Conservation (phyloP, 768 basidiomycete species). For the Hortiboletus flavorubellus region DNA sequence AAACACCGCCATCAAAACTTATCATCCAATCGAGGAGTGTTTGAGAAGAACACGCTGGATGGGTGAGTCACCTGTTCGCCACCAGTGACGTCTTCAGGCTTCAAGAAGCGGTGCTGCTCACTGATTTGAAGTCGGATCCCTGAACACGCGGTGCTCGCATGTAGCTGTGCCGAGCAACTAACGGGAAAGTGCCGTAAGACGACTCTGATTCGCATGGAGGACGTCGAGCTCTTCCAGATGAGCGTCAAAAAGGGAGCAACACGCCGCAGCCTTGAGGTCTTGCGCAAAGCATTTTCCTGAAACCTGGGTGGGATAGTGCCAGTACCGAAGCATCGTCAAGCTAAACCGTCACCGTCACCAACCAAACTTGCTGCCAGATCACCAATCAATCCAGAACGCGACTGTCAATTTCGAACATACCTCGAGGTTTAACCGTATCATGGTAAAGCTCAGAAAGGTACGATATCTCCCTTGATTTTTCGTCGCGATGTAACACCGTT, state of each 20-base stretch:
- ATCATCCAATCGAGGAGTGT: slow-evolving; percentile 13
- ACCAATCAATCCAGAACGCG: slow-evolving; percentile 1
- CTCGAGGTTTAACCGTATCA: background rate
- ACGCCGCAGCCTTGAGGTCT: slow-evolving; percentile 17
- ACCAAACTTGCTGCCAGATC: background rate
- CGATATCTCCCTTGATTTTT: background rate
- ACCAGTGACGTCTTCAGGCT: slow-evolving; percentile 9
- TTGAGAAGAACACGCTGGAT: slow-evolving; percentile 12
- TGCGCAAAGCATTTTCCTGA: background rate
- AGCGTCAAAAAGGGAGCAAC: slow-evolving; percentile 12
- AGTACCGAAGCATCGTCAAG: background rate
- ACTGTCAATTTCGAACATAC: slow-evolving; percentile 3
- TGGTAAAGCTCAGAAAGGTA: slow-evolving; percentile 15
- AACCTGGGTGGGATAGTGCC: slow-evolving; percentile 6
- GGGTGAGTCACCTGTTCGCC: slow-evolving; percentile 10
- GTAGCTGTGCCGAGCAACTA: background rate
- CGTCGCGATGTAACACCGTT: slow-evolving; percentile 10
- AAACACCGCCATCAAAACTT: slow-evolving; percentile 3
- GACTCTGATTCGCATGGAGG: background rate
- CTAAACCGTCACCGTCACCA: background rate
- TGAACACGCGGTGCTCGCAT: slow-evolving; percentile 18
- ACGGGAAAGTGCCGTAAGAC: slow-evolving; percentile 5
- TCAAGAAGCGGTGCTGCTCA: slow-evolving; percentile 7
- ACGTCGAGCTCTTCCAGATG: background rate
- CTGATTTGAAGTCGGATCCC: background rate